These are phyloP conservation scores for Blastobotrys mokoenaii DNA, from an alignment of 805 yeast species.

Conservation along the genomic window DNA sequence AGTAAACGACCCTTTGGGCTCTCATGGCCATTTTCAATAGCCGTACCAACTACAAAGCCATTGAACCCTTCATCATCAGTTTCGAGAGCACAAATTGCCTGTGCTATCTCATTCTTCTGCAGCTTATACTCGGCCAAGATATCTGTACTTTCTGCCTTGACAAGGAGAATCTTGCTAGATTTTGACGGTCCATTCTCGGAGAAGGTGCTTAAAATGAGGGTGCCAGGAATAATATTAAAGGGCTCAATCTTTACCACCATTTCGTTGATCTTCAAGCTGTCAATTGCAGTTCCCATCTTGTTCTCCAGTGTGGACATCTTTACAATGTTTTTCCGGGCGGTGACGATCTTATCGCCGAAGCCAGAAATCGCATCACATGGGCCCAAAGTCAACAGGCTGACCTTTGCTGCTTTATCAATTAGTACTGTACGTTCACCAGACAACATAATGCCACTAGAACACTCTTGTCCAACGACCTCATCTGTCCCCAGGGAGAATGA, in stretches of 20 bases:
- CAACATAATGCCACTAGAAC: no score
- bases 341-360: no score
- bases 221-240: neutral
- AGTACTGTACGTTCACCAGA: no score
- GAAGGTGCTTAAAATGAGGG: neutral
- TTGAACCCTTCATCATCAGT: conserved; percentile 1
- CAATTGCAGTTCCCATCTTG: neutral
- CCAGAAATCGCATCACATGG: no score
- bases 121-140: neutral
- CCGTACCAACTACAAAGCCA: conserved; percentile 7
- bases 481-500: no score
- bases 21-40: neutral
- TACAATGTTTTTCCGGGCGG: neutral
- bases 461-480: no score
- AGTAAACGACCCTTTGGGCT: neutral
- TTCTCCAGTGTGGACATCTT: neutral
- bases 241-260: neutral
- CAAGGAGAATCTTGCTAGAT: neutral
- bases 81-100: neutral
- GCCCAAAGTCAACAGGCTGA: no score
- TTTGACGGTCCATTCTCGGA: neutral
- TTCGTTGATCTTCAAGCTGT: neutral
- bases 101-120: neutral
- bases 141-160: neutral
- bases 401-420: no score